These are phyloP conservation scores for Macadamia integrifolia DNA, from an alignment of 164 flowering plant genomes.

Conservation along the genomic window DNA sequence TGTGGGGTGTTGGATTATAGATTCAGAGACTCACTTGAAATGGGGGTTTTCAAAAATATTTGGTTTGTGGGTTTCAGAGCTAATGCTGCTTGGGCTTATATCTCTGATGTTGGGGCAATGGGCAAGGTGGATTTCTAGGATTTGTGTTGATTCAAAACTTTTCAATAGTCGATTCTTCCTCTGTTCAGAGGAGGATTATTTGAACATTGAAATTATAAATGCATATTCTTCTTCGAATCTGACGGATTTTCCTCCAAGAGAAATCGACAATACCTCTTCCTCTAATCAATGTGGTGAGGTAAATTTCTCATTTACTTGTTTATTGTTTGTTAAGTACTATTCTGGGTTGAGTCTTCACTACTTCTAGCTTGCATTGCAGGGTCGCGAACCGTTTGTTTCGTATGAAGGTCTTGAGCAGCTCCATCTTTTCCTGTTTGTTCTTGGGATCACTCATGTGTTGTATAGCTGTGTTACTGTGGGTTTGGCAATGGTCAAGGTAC, in stretches of 20 bases:
- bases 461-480: slow-evolving; percentile 75
- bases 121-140: slow-evolving; percentile 71
- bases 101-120: slow-evolving; percentile 88
- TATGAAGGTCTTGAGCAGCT: slow-evolving; percentile 91
- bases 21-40: neutral
- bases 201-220: slow-evolving; percentile 13
- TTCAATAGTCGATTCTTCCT: slow-evolving; percentile 67
- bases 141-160: slow-evolving; percentile 78
- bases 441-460: slow-evolving; percentile 85
- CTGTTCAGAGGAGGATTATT: slow-evolving; percentile 55
- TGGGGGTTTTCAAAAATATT: neutral
- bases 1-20: neutral
- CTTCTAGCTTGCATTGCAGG: slow-evolving; percentile 35
- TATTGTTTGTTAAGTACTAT: neutral
- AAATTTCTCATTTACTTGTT: slow-evolving; percentile 9
- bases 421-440: slow-evolving; percentile 82
- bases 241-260: slow-evolving; percentile 33
- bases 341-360: neutral
- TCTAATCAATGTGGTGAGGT: slow-evolving; percentile 67
- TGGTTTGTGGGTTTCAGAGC: slow-evolving; percentile 35
- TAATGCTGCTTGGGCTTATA: slow-evolving; percentile 95
- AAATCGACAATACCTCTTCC: slow-evolving; percentile 9
- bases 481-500: slow-evolving; percentile 81
- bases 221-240: slow-evolving; percentile 23
- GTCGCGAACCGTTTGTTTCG: slow-evolving; percentile 88